Evolutionary conservation across 768 basidiomycete species (phyloP), one percentile per base, ranked within the genome.

Genomic region (Panellus pusillus): DNA sequence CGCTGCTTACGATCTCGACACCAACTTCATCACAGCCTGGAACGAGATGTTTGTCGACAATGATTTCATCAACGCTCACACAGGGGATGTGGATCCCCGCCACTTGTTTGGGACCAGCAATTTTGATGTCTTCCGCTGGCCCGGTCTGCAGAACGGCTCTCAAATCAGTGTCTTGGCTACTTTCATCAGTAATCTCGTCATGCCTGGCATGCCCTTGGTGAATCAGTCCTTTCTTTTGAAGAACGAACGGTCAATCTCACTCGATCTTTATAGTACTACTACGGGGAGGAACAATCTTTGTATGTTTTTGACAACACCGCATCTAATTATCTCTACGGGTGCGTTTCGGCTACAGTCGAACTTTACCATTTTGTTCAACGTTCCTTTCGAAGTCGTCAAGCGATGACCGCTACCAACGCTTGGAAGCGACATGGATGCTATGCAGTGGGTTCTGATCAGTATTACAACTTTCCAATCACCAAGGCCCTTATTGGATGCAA

Each of bases 381-480:
- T 37, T 43, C 39, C 41, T 2, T n/a, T 18, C 24, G 6, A 24
- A 92, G 93, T 37, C 94, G 94, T 74, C 94, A 97, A 73, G 83
- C 93, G 14, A 97, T 97, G 94, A 79, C 87, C 46, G 78, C 81
- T 55, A 89, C 78, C 67, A 81, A 73, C 46, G 93, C 93, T 5
- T 97, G 94, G 94, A 88, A 93, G 65, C 83, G 89, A 29, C 94
- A 97, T 66, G 93, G 93, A 5, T 97, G 94, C 70, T 97, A 97
- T 68, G 78, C 76, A 41, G 82, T 96, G 31, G 94, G 94, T 11
- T 96, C 94, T 8, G 78, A 81, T 55, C 94, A 96, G 66, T 97
- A 94, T 72, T 97, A 89, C 79, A 93, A 96, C 71, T 90, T 95
- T 82, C 89, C 89, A 2, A 76, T 95, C 60, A 87, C 88, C 49